These are phyloP conservation scores for Phytopythium chamaehyphon DNA, from an alignment of 352 stramenopile genomes.

Conservation along the genomic window DNA sequence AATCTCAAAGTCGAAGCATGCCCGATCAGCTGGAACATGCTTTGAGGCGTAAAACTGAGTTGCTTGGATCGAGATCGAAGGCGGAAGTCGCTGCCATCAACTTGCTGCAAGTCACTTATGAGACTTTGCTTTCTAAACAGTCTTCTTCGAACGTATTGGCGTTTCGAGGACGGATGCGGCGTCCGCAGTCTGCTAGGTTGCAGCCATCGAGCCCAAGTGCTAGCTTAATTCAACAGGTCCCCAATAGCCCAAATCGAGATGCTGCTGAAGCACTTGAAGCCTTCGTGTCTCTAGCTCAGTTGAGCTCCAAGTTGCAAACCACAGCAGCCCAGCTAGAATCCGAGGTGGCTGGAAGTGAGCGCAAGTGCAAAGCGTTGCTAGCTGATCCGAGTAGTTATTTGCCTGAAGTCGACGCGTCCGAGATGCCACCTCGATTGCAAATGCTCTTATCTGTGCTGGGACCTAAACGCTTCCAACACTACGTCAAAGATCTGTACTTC, in stretches of 20 bases:
- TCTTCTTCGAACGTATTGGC: background rate
- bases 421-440: conserved; percentile 36
- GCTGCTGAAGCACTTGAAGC: background rate
- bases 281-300: conserved; percentile 11
- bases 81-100: conserved; percentile 6
- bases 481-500: conserved; percentile 34
- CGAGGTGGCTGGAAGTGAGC: conserved; percentile 20
- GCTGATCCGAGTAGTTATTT: conserved; percentile 9
- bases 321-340: conserved; percentile 8
- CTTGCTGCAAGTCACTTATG: background rate
- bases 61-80: conserved; percentile 5
- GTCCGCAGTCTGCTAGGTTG: conserved; percentile 14
- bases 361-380: conserved; percentile 10
- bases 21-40: conserved; percentile 7
- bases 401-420: background rate
- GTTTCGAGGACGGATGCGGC: conserved; percentile 2
- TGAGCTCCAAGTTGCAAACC: conserved; percentile 18
- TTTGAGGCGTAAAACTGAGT: background rate
- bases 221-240: conserved; percentile 6
- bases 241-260: background rate
- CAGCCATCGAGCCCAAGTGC: background rate
- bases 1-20: background rate
- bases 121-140: background rate
- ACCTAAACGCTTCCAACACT: conserved; percentile 26
- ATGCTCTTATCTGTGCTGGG: conserved; percentile 57